Evolutionary conservation across 2,329 filamentous ascomycete genomes (phyloP).

Genomic region (Diaporthe batatas): DNA sequence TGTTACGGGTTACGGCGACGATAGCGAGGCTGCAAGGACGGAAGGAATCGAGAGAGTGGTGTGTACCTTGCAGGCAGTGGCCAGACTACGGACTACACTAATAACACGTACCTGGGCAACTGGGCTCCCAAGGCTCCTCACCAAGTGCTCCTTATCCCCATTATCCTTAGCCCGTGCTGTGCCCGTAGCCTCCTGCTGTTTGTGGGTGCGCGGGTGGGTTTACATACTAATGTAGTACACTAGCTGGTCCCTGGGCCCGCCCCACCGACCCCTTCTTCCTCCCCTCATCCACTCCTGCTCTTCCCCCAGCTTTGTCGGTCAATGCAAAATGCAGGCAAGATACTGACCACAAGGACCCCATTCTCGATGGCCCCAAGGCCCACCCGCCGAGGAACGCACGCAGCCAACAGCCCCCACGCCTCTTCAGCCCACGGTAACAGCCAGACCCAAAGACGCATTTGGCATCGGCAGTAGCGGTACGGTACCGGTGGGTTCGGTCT

Average conservation of each 20-base stretch:
- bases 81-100: too few relatives aligned
- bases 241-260: not conserved
- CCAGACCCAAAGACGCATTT: not conserved
- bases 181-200: not conserved
- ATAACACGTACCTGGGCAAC: too few relatives aligned
- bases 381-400: constrained; percentile 13
- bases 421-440: not conserved
- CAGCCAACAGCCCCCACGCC: not conserved
- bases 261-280: too few relatives aligned
- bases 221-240: not conserved
- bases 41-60: not conserved
- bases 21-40: not conserved
- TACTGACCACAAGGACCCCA: not conserved
- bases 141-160: too few relatives aligned
- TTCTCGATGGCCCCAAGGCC: constrained; percentile 7
- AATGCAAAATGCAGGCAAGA: constrained; percentile 7
- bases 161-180: too few relatives aligned
- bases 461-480: not conserved
- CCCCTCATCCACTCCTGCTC: too few relatives aligned
- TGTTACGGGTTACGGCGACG: not conserved
- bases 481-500: constrained; percentile 1
- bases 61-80: not conserved
- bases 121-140: too few relatives aligned
- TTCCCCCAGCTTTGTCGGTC: constrained; percentile 21
- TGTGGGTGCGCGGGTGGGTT: not conserved